Conservation (phyloP, 352 stramenopile genomes). For the Globisporangium solare region DNA sequence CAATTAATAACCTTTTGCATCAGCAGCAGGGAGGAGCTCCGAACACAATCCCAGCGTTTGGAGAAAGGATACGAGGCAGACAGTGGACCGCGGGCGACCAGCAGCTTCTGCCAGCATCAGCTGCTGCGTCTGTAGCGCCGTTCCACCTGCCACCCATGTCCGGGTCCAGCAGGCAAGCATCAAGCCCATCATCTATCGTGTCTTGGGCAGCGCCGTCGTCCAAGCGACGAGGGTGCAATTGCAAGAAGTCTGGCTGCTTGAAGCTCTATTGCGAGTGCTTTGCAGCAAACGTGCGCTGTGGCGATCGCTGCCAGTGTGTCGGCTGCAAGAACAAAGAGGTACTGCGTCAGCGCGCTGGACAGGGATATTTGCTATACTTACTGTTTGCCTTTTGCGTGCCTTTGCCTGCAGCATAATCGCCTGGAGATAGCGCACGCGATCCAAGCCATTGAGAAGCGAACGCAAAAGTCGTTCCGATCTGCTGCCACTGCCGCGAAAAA, state of each 20-base stretch:
- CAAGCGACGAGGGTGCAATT: conserved; percentile 85
- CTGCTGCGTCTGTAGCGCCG: neutral
- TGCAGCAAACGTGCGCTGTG: conserved; percentile 41
- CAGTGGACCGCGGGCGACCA: conserved; percentile 5
- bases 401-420: conserved; percentile 30
- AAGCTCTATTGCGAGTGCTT: conserved; percentile 92
- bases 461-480: conserved; percentile 41
- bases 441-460: conserved; percentile 46
- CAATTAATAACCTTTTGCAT: conserved; percentile 1
- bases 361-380: neutral
- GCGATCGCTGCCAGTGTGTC: conserved; percentile 66
- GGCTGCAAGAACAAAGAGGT: conserved; percentile 70
- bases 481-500: conserved; percentile 21
- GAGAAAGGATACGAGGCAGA: neutral
- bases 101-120: neutral
- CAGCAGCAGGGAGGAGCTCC: neutral
- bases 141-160: neutral
- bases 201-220: neutral
- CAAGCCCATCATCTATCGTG: neutral
- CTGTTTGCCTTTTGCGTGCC: neutral
- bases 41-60: neutral
- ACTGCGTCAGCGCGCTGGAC: neutral
- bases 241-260: conserved; percentile 95
- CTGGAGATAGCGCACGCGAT: conserved; percentile 52
- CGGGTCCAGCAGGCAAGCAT: neutral